Percentiles rank a stretch among this genome's conserved stretches.
Conservation (phyloP, 352 stramenopile species). For the Phytophthora multivora region DNA sequence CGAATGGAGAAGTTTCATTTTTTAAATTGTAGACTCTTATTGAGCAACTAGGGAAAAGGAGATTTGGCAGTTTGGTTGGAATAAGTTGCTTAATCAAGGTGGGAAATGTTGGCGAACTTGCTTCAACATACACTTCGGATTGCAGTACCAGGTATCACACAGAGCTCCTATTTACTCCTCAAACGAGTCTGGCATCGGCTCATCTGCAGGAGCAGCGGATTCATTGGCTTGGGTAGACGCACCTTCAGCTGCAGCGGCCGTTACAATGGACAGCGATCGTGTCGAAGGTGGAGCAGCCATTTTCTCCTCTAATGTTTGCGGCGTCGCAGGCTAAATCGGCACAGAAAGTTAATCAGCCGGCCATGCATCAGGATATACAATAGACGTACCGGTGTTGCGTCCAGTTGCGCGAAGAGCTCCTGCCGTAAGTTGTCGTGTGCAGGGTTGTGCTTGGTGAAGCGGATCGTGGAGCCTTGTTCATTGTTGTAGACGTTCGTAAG, state of each 20-base stretch:
- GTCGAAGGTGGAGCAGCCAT: slow-evolving; percentile 33
- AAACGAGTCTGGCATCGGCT: slow-evolving; percentile 44
- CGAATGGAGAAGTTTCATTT: slow-evolving; percentile 27
- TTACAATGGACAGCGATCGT: slow-evolving; percentile 46
- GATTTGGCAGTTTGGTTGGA: background rate
- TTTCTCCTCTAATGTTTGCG: slow-evolving; percentile 44
- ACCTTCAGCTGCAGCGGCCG: slow-evolving; percentile 38
- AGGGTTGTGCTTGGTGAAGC: slow-evolving; percentile 84
- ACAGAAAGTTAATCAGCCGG: background rate
- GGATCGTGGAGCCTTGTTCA: slow-evolving; percentile 89
- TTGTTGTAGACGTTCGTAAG: slow-evolving; percentile 94
- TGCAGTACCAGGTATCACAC: no score
- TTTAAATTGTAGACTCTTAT: slow-evolving; percentile 2
- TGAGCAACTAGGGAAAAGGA: slow-evolving; percentile 9
- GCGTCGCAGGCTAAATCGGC: slow-evolving; percentile 19
- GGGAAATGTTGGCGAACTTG: slow-evolving; percentile 3
- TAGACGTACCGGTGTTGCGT: slow-evolving; percentile 30
- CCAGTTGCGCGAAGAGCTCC: slow-evolving; percentile 81
- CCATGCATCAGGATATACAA: background rate
- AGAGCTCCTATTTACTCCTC: slow-evolving; percentile 17
- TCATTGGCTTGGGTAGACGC: slow-evolving; percentile 18
- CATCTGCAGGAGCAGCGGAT: slow-evolving; percentile 23
- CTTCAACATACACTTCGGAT: slow-evolving; percentile 13
- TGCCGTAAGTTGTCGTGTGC: slow-evolving; percentile 79
- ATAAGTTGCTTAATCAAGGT: slow-evolving; percentile 8